A percentile compares a stretch with the other conserved stretches of the same genome.
Evolutionary conservation across 2,329 filamentous ascomycete species (phyloP).

Genomic region (Ophiostoma populinum): DNA sequence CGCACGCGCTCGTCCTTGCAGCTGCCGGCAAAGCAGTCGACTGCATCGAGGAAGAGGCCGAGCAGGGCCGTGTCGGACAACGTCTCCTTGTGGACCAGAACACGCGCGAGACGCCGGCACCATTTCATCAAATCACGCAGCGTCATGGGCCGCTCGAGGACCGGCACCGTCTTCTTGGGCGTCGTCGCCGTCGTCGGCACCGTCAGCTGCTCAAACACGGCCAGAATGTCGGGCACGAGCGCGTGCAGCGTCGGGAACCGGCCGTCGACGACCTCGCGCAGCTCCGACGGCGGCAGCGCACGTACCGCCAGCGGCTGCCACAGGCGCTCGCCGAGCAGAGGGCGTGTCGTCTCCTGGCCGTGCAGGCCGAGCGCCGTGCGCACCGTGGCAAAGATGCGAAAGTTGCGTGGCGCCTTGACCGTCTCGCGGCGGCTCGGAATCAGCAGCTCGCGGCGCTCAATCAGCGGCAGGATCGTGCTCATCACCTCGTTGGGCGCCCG

Average conservation of each 20-base stretch:
- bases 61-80: conserved; percentile 57
- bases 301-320: conserved; percentile 66
- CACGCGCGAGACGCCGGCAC: conserved; percentile 57
- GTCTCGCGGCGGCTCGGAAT: conserved; percentile 80
- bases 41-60: conserved; percentile 80
- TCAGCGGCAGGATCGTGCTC: conserved; percentile 78
- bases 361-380: conserved; percentile 55
- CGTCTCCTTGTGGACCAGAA: conserved; percentile 38
- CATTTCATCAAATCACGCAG: conserved; percentile 72
- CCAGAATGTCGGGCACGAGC: conserved; percentile 40
- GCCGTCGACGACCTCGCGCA: conserved; percentile 53
- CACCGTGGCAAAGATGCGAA: conserved; percentile 83
- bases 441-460: conserved; percentile 79
- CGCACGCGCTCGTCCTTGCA: conserved; percentile 49
- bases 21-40: conserved; percentile 82
- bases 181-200: conserved; percentile 9
- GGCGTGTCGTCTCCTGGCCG: conserved; percentile 49
- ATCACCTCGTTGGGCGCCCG: conserved; percentile 89
- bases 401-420: conserved; percentile 66
- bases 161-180: neutral
- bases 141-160: conserved; percentile 30
- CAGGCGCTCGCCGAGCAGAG: conserved; percentile 66
- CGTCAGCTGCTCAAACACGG: conserved; percentile 38
- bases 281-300: conserved; percentile 48
- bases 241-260: conserved; percentile 54